Base-by-base conservation (phyloP, 495 filamentous ascomycete genomes). In the Cercophora scortea region DNA sequence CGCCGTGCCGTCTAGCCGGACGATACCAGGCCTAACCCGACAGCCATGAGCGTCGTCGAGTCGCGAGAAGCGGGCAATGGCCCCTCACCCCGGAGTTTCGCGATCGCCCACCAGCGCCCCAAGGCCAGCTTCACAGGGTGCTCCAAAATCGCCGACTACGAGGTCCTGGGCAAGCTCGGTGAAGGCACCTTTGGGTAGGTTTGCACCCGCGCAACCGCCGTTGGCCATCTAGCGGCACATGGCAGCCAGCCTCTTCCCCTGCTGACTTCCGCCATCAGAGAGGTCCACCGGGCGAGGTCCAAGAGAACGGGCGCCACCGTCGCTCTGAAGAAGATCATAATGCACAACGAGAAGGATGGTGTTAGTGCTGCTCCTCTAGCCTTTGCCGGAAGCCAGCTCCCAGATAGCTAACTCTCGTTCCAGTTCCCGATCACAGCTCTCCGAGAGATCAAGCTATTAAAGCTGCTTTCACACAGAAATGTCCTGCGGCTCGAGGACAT, bases 171-270 rank as follows among this genome's bases (percentile, higher is more conserved):
- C 45, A 99, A 99, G 73, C 80, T 99, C 46, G 93, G 93, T 56
- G 94, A 99, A 67, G 93, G 93, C 47, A 99, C 93, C 16, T 99
- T 99, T 71, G 93, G 92, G 87, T 90, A 65, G 52, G 80, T 13
- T 41, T 36, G 42, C 15, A 19, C 15, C 15, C 8, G 9, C 18
- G 36, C 13, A 25, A 25, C 25, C 5, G 25, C 25, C 25, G 25
- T 25, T 25, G 25, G 25, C 5, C 25, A 5, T 25, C 5, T 25
- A 25, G 2, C 5, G 25, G 25, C 5, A 2, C 25, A 25, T 25
- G 25, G 25, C 25, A 25, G 25, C 2, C 25, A 25, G 25, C 25
- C 25, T 25, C 25, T 25, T 25, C 25, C n/a, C 25, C 2, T 25
- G 25, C 25, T 25, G 25, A 25, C 25, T 25, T 34, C n/a, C 15